These are phyloP conservation scores for Claviceps sp. DNA, from an alignment of 2,329 filamentous ascomycete genomes.

Conservation along the genomic window DNA sequence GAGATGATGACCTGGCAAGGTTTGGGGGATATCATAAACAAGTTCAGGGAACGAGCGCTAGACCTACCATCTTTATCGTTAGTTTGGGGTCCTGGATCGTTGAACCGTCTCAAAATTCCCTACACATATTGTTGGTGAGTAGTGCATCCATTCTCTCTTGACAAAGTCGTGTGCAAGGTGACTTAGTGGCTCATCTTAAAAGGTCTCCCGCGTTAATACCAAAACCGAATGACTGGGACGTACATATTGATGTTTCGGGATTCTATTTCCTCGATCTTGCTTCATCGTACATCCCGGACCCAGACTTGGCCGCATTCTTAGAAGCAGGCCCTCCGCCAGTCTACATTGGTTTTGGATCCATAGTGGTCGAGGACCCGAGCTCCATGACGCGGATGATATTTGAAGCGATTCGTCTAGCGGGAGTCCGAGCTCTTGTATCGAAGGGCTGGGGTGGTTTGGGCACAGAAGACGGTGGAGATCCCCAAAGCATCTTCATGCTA, in stretches of 20 bases:
- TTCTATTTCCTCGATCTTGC: constrained; percentile 65
- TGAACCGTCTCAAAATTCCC: constrained; percentile 63
- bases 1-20: constrained; percentile 94
- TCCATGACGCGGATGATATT: constrained; percentile 60
- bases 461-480: constrained; percentile 54
- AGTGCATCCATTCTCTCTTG: not conserved
- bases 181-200: not conserved
- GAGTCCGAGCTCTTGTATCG: constrained; percentile 67
- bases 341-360: constrained; percentile 57
- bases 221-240: constrained; percentile 64
- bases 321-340: constrained; percentile 57
- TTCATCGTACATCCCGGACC: constrained; percentile 50
- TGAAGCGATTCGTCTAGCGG: constrained; percentile 51
- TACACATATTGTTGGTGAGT: constrained; percentile 77
- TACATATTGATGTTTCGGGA: constrained; percentile 58
- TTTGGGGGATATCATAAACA: constrained; percentile 80
- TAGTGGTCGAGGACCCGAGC: constrained; percentile 65
- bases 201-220: constrained; percentile 62
- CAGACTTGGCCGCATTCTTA: constrained; percentile 53
- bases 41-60: constrained; percentile 62
- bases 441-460: constrained; percentile 84
- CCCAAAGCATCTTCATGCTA: constrained; percentile 68
- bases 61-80: constrained; percentile 66
- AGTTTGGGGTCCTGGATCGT: constrained; percentile 70
- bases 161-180: constrained; percentile 2